Conservation (phyloP, 139 green algal species). For the Pleodorina starrii region DNA sequence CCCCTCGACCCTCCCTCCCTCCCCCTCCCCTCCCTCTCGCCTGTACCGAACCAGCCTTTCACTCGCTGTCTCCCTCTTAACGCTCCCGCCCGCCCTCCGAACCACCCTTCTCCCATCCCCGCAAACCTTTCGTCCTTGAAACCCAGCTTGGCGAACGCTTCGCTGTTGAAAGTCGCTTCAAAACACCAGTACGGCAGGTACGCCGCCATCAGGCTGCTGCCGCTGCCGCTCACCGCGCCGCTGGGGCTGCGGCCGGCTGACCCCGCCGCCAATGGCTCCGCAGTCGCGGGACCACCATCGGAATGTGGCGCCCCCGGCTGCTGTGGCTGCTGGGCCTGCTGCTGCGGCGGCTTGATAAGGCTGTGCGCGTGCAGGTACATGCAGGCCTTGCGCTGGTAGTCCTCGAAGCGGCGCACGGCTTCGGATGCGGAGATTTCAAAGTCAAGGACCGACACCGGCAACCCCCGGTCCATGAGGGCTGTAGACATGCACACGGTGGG, state of each 20-base stretch:
- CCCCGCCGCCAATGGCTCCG: background rate
- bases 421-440: conserved; percentile 24
- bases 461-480: conserved; percentile 15
- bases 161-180: conserved; percentile 14
- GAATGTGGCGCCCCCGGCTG: too few relatives aligned
- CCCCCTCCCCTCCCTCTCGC: background rate
- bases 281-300: too few relatives aligned
- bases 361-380: conserved; percentile 41
- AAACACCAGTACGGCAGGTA: conserved; percentile 47
- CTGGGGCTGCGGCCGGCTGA: background rate
- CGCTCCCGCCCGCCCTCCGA: background rate
- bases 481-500: background rate
- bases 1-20: background rate
- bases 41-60: too few relatives aligned
- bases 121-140: conserved; percentile 30
- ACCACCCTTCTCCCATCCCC: background rate
- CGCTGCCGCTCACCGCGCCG: background rate
- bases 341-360: background rate
- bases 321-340: too few relatives aligned
- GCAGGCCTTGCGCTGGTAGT: conserved; percentile 26
- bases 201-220: background rate
- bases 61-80: background rate
- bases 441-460: conserved; percentile 10
- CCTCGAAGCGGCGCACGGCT: conserved; percentile 32
- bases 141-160: background rate